Percentiles rank a stretch among this genome's conserved stretches.
Evolutionary conservation across 768 basidiomycete species (phyloP).

Genomic region (Rhodotorula toruloides): DNA sequence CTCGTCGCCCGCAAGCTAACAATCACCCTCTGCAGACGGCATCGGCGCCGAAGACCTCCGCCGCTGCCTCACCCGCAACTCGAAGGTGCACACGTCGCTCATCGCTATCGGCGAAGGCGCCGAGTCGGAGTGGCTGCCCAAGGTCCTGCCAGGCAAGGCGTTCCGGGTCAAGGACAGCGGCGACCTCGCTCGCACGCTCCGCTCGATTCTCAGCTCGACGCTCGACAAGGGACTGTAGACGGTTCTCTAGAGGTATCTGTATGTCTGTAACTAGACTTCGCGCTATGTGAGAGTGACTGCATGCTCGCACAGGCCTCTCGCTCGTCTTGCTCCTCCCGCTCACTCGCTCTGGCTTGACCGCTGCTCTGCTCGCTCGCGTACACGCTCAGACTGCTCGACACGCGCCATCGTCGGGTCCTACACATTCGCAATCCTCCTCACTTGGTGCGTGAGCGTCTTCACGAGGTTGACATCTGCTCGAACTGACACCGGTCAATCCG

Average conservation of each 20-base stretch:
- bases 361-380: too few species aligned
- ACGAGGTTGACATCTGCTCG: neutral
- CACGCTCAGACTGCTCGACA: too few species aligned
- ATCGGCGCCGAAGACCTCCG: slow-evolving; percentile 15
- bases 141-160: slow-evolving; percentile 25
- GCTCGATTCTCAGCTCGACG: slow-evolving; percentile 14
- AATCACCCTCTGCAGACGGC: slow-evolving; percentile 9
- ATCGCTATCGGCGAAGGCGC: slow-evolving; percentile 33
- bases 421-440: neutral
- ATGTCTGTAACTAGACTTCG: neutral
- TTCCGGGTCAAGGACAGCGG: slow-evolving; percentile 22
- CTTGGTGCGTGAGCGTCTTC: neutral
- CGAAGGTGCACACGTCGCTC: slow-evolving; percentile 16
- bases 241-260: neutral
- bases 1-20: too few species aligned
- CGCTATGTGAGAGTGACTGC: too few species aligned
- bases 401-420: too few species aligned
- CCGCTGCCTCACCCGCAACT: slow-evolving; percentile 4
- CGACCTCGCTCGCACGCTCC: slow-evolving; percentile 22
- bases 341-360: too few species aligned
- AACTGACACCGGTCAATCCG: too few species aligned
- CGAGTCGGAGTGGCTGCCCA: slow-evolving; percentile 26
- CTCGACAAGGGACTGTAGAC: slow-evolving; percentile 7
- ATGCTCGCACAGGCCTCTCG: too few species aligned
- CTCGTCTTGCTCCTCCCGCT: too few species aligned